Base-by-base conservation (phyloP, 2,329 filamentous ascomycete species). In the Colletotrichum nymphaeae region DNA sequence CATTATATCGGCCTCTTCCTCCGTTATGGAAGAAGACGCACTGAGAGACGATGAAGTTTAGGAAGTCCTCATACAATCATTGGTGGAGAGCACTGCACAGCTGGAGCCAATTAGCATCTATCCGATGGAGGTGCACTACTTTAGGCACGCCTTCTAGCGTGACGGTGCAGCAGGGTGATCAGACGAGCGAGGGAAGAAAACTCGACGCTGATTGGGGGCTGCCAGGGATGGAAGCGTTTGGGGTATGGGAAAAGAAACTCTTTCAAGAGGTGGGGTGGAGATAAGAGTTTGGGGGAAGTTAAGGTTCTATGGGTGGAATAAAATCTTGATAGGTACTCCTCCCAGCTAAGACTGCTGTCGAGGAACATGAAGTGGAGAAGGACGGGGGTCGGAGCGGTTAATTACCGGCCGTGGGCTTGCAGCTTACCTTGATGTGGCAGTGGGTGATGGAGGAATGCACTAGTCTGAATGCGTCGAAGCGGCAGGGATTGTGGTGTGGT, bases 371-470 rank as follows among this genome's bases (percentile, higher is more conserved):
- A 24, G 11, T 66, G 60, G 56, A 28, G 49, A 28, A 19, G 2
- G 9, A 37, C 28, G 11, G n/a, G n/a, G 16, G 26, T 12, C 26
- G 9, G 3, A 3, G 16, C 71, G 71, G 67, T 60, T 71, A 73
- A 73, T 66, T 70, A 22, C 56, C 71, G 71, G 71, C 30, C 19
- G n/a, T 8, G 22, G 55, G n/a, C 46, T 65, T 56, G 70, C 52
- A 70, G 60, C 71, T 73, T 73, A 73, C 71, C 71, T 73, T 66
- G 55, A 58, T 26, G 53, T 64, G 55, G 30, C 66, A 72, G 59
- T 55, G 16, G 59, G 19, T 28, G 56, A 46, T 14, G 30, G 7
- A 4, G 11, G 22, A 37, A 2, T 24, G 5, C 14, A 42, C 68
- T 72, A 74, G 28, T 63, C 72, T 69, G n/a, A 59, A 68, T 55